Base-by-base conservation (phyloP, 306 rosid genomes). In the Acacia confusa region DNA sequence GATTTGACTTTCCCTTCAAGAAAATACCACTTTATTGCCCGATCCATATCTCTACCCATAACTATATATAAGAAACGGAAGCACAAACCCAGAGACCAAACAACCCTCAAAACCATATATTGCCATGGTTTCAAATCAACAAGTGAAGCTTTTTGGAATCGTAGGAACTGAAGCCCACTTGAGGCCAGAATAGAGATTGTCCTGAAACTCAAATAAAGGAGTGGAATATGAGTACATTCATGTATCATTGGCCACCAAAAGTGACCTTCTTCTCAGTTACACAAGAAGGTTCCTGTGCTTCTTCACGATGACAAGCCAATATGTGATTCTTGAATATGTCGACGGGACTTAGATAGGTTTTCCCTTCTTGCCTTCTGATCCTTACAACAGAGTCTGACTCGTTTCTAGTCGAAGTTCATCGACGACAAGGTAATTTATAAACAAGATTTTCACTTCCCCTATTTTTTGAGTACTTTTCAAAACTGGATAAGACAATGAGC, bases 201-300 rank as follows among this genome's bases (percentile, higher is more conserved):
- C 44, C 86, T 89, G 82, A 84, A 83, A 55, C 70, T 38, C 41
- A 38, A 4, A 43, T 28, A 89, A 89, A 67, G 90, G 87, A 17
- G 69, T 89, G 1, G 44, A 85, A 2, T 84, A 86, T 43, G 72
- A 88, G 9, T 85, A 68, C 72, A 0, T 76, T 32, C 84, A 87
- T 16, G 90, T 86, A 28, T 74, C 83, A 9, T 10, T 86, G 25
- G 0, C 3, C 0, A 41, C 6, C 1, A 34, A 34, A 34, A 86
- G 93, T 4, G 16, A 61, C 19, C 52, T 30, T 36, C 80, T 91
- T 1, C 85, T 91, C 43, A 77, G 85, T 67, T 85, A 78, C 83
- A 89, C 80, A 79, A 85, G 67, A 86, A 86, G 76, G 73, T 86
- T 4, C 89, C 86, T 7, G 82, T 85, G 17, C 78, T 85, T 0